These are phyloP conservation scores for Ascochyta pisi DNA, from an alignment of 2,329 filamentous ascomycete genomes.

Conservation along the genomic window DNA sequence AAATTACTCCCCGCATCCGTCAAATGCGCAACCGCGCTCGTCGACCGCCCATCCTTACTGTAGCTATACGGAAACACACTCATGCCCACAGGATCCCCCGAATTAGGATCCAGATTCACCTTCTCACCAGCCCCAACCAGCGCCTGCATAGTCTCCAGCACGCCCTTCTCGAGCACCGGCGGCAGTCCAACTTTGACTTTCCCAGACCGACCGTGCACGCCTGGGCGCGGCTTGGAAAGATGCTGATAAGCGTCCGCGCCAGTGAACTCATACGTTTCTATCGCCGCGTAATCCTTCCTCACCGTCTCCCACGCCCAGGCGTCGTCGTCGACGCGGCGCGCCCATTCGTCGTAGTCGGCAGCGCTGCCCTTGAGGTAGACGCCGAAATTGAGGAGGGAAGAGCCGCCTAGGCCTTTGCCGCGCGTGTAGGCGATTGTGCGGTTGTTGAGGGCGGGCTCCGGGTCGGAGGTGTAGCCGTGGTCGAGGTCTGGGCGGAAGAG, in stretches of 20 bases:
- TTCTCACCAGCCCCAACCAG: conserved; percentile 62
- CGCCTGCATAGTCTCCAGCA: conserved; percentile 61
- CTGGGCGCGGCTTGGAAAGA: conserved; percentile 55
- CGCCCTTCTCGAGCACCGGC: conserved; percentile 64
- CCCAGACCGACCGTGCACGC: conserved; percentile 56
- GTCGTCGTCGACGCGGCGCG: conserved; percentile 62
- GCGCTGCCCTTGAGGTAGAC: conserved; percentile 56
- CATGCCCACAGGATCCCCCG: conserved; percentile 40
- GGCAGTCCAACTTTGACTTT: conserved; percentile 49
- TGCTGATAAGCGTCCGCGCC: conserved; percentile 46
- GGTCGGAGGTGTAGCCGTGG: conserved; percentile 55
- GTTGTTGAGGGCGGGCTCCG: conserved; percentile 43
- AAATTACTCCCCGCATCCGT: conserved; percentile 59
- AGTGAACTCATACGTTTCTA: conserved; percentile 61
- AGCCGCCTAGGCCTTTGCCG: conserved; percentile 59
- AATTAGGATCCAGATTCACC: conserved; percentile 62
- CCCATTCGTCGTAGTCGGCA: conserved; percentile 70
- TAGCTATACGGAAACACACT: conserved; percentile 48
- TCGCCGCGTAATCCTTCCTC: conserved; percentile 57
- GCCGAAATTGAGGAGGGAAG: conserved; percentile 55
- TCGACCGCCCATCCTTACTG: conserved; percentile 41
- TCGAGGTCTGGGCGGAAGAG: conserved; percentile 59
- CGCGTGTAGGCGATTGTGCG: conserved; percentile 54
- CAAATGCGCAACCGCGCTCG: conserved; percentile 45
- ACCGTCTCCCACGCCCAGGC: conserved; percentile 63